Conservation (phyloP, 495 filamentous ascomycete species). For the Penicillium ochrochloron region DNA sequence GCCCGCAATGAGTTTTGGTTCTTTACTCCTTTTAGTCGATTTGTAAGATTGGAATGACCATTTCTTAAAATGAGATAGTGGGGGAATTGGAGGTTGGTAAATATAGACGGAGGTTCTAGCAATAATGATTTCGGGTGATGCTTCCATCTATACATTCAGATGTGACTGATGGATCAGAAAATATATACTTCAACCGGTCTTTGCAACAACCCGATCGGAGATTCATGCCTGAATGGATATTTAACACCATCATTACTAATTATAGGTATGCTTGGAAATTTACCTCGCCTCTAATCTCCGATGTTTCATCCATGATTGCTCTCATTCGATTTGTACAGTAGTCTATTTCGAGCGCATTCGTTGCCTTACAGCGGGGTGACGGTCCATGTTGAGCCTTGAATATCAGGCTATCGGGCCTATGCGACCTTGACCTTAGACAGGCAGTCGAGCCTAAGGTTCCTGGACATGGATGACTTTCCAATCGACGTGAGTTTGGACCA, state of each 20-base stretch:
- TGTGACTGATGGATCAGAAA: background rate
- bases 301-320: no score
- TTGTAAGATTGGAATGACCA: background rate
- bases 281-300: no score
- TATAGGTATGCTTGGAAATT: no score
- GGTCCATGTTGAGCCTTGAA: background rate
- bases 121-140: background rate
- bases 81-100: background rate
- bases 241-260: no score
- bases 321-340: no score
- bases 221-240: no score
- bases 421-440: background rate
- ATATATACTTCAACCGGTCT: background rate
- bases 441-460: background rate
- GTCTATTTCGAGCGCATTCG: background rate
- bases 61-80: background rate
- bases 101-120: background rate
- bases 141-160: no score
- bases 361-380: background rate
- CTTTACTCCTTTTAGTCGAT: background rate
- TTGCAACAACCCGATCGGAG: no score
- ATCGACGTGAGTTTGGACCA: background rate
- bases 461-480: background rate
- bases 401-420: background rate
- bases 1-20: background rate